Conservation (phyloP, 208 protist species). For the Leishmania guyanensis region DNA sequence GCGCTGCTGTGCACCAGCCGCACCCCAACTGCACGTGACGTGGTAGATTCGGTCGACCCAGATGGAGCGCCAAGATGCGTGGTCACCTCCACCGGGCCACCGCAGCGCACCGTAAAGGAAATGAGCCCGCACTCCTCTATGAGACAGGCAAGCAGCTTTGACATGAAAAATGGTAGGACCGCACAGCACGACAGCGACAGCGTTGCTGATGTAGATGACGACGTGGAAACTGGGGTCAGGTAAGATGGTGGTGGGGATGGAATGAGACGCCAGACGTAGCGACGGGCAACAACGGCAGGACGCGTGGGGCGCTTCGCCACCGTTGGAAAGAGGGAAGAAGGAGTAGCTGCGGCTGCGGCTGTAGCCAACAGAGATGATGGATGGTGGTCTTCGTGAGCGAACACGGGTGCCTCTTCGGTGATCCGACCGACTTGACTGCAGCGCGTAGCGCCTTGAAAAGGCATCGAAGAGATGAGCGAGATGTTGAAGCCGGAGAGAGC, state of each 20-base stretch:
- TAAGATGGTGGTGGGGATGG: not conserved
- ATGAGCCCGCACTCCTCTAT: constrained; percentile 31
- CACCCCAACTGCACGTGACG: constrained; percentile 21
- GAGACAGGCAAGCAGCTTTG: constrained; percentile 38
- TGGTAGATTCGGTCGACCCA: not conserved
- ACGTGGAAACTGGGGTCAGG: not conserved
- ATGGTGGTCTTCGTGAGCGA: not conserved
- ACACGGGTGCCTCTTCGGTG: constrained; percentile 16
- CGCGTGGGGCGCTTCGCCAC: not conserved
- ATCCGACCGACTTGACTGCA: constrained; percentile 35
- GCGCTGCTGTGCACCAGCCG: constrained; percentile 33
- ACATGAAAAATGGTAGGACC: constrained; percentile 48
- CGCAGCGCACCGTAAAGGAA: constrained; percentile 36
- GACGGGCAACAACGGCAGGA: constrained; percentile 8
- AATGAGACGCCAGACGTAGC: constrained; percentile 40
- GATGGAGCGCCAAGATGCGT: not conserved
- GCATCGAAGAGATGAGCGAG: constrained; percentile 48
- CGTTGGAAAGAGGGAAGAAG: not conserved
- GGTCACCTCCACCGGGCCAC: constrained; percentile 3
- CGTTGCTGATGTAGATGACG: not conserved
- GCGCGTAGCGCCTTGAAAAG: constrained; percentile 35
- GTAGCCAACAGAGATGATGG: not conserved
- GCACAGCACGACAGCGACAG: not conserved
- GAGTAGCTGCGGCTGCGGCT: not conserved
- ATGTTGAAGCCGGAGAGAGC: constrained; percentile 28